These are phyloP conservation scores for Kondoa malvinella DNA, from an alignment of 768 basidiomycete genomes.

Conservation along the genomic window DNA sequence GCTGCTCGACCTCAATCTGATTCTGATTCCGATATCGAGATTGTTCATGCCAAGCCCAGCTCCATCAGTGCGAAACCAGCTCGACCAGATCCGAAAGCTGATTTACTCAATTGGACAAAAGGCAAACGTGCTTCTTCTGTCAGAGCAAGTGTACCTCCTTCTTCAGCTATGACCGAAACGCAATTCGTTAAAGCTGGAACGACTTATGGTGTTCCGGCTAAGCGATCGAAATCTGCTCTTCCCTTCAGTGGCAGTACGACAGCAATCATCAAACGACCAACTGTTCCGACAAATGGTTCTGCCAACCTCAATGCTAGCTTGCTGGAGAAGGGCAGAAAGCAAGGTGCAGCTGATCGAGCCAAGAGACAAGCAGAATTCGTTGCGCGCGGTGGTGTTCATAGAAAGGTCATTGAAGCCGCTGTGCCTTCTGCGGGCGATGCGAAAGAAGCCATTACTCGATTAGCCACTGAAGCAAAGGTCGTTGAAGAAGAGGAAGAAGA, in stretches of 20 bases:
- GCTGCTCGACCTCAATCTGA: neutral
- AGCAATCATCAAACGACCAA: neutral
- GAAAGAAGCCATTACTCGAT: neutral
- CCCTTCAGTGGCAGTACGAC: neutral
- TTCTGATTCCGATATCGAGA: neutral
- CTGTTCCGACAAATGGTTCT: neutral
- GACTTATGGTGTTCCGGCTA: neutral
- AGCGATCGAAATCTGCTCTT: neutral
- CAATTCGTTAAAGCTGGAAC: neutral
- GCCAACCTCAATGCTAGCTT: neutral
- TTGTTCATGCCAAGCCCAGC: neutral
- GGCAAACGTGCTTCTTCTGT: neutral
- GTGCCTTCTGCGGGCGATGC: neutral
- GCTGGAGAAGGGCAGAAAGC: neutral
- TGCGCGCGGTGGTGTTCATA: neutral
- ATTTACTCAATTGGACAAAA: neutral
- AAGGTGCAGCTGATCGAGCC: neutral
- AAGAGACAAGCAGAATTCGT: neutral
- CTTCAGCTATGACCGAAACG: conserved; percentile 2
- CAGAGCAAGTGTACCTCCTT: neutral
- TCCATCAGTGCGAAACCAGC: neutral
- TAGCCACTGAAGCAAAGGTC: neutral
- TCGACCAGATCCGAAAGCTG: neutral
- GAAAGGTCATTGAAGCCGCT: neutral
- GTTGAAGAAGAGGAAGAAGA: neutral